Evolutionary conservation across 179 eudicot species (phyloP).

Genomic region (Kewa caespitosa): DNA sequence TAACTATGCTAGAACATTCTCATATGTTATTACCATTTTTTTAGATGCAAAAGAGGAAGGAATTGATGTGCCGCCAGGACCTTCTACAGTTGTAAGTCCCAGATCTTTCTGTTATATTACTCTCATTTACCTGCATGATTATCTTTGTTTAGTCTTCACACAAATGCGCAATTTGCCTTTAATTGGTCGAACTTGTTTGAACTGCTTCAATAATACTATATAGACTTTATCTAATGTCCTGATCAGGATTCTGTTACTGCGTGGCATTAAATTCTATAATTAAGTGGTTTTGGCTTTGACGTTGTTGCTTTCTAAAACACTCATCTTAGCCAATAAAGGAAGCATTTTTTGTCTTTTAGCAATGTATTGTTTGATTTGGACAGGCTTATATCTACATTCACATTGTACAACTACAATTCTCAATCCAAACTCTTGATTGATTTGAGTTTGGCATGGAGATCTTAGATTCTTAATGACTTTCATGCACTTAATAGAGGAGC

Average conservation of each 20-base stretch:
- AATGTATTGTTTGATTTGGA: neutral
- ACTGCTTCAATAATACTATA: neutral
- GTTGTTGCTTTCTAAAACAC: neutral
- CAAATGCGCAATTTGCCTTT: neutral
- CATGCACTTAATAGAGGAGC: neutral
- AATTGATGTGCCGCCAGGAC: conserved; percentile 33
- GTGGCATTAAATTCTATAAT: neutral
- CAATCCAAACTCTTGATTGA: neutral
- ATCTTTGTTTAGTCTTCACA: neutral
- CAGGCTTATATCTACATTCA: neutral
- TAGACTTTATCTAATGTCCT: neutral
- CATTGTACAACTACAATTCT: neutral
- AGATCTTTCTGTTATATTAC: neutral
- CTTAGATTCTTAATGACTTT: neutral
- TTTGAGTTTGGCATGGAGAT: neutral
- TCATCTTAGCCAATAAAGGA: neutral
- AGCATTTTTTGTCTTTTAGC: neutral
- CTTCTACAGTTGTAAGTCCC: conserved; percentile 38
- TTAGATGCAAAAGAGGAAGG: conserved; percentile 39
- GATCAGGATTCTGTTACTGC: neutral
- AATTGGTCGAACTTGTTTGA: too few species aligned
- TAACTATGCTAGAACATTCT: neutral
- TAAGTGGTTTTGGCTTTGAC: neutral
- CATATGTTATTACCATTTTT: conserved; percentile 4
- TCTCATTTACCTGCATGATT: neutral